These are phyloP conservation scores for Allium cepa DNA, from an alignment of 106 monocot genomes.

Conservation along the genomic window DNA sequence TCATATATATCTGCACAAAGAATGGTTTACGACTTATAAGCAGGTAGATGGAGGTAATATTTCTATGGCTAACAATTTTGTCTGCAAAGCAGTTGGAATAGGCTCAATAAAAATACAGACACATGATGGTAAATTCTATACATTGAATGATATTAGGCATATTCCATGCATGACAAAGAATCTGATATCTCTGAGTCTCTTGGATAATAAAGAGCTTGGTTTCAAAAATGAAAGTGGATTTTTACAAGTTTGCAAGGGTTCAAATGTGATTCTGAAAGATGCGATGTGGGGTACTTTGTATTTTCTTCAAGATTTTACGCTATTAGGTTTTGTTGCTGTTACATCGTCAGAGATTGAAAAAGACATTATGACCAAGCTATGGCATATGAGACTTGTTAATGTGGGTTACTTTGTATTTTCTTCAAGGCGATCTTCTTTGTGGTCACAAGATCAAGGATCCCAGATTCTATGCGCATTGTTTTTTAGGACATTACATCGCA, in stretches of 20 bases:
- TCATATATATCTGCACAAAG: too few species aligned
- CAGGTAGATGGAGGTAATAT: too few species aligned
- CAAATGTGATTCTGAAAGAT: constrained; percentile 4
- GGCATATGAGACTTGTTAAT: background rate
- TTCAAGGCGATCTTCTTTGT: background rate
- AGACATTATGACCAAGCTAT: background rate
- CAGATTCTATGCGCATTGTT: background rate
- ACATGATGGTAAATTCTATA: background rate
- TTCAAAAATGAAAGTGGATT: background rate
- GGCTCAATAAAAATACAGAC: too few species aligned
- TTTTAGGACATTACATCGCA: background rate
- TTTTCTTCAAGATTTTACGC: background rate
- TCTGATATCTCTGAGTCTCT: background rate
- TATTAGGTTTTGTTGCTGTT: background rate
- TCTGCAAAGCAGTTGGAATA: too few species aligned
- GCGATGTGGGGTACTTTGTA: background rate
- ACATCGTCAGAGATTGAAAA: background rate
- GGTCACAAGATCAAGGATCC: background rate
- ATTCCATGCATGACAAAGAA: background rate
- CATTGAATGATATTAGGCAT: background rate
- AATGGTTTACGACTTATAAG: too few species aligned
- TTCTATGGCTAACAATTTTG: too few species aligned
- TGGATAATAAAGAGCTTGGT: background rate
- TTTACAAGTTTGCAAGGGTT: background rate
- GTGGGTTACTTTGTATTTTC: too few species aligned